Evolutionary conservation across 2,329 filamentous ascomycete species (phyloP).

Genomic region (Canariomyces notabilis): DNA sequence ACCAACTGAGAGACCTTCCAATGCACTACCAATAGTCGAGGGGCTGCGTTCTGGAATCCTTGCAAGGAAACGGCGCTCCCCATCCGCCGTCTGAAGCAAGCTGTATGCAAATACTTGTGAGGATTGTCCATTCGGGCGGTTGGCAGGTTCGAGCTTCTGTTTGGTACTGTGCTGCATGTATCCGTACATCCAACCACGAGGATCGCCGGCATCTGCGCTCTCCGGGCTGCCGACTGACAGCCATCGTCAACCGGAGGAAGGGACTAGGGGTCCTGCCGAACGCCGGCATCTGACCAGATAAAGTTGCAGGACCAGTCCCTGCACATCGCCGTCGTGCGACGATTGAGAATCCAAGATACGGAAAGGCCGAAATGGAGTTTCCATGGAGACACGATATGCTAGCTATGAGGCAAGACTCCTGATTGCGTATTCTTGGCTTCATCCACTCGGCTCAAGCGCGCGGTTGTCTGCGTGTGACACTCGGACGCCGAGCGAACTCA

Average conservation of each 20-base stretch:
- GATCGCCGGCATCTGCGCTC: neutral
- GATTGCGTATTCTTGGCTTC: neutral
- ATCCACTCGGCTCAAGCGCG: neutral
- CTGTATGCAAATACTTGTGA: neutral
- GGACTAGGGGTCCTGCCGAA: neutral
- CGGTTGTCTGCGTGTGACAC: neutral
- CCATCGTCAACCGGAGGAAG: neutral
- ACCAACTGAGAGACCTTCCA: neutral
- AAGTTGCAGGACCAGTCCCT: neutral
- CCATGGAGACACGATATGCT: neutral
- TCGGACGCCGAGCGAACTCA: neutral
- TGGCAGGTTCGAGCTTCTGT: neutral
- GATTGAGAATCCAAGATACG: neutral
- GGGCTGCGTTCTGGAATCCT: slow-evolving; percentile 9
- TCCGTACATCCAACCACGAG: neutral
- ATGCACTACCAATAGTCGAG: slow-evolving; percentile 8
- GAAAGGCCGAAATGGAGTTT: neutral
- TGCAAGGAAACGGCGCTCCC: neutral
- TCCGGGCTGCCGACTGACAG: slow-evolving; percentile 3
- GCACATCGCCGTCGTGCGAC: neutral
- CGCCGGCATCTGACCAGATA: neutral
- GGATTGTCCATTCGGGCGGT: neutral
- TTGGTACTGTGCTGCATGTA: no score
- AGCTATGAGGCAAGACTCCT: neutral
- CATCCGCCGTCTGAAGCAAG: slow-evolving; percentile 4